Base-by-base conservation (phyloP, 2,329 filamentous ascomycete genomes). In the Harringtonia aguacate region DNA sequence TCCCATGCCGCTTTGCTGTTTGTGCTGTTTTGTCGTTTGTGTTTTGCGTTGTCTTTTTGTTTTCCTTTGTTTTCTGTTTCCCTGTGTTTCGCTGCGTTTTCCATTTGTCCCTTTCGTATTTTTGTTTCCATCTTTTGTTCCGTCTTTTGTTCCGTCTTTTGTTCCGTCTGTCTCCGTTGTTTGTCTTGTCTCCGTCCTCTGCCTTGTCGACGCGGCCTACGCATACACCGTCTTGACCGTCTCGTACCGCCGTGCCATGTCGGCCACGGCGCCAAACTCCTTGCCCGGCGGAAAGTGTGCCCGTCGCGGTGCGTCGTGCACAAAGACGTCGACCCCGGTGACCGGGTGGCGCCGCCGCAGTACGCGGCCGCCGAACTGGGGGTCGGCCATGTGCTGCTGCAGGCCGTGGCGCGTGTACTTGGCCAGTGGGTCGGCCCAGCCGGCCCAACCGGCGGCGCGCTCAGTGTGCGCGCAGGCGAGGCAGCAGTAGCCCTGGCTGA, bases 361-460 rank as follows among this genome's bases (percentile, higher is more conserved):
- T n/a, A 51, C 49, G 8, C 49, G 44, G 2, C 49, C 49, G 18
- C 49, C 49, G 13, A 46, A 45, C 4, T 40, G 44, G 8, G 44
- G 28, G 33, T 51, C 49, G 1, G 43, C 38, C 12, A 51, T 21
- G 40, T 51, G 49, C 30, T 31, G 41, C 37, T 44, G 37, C 15
- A 51, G 49, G 10, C 49, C 49, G 1, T 20, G 22, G 3, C 22
- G 35, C 12, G 49, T 51, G 42, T 51, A 51, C n/a, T 44, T 46
- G 2, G 38, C 38, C 37, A 50, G 43, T 7, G 49, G 49, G 21
- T 50, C 40, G 27, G 46, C 48, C 49, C 49, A 51, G 46, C 49
- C 49, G 34, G 46, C 30, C n/a, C 45, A 37, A 13, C 22, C 42
- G 28, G 27, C 33, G 2, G 29, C 29, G 42, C 48, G 42, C 36